These are phyloP conservation scores for Huntiella bhutanensis DNA, from an alignment of 2,329 filamentous ascomycete species.

Conservation along the genomic window DNA sequence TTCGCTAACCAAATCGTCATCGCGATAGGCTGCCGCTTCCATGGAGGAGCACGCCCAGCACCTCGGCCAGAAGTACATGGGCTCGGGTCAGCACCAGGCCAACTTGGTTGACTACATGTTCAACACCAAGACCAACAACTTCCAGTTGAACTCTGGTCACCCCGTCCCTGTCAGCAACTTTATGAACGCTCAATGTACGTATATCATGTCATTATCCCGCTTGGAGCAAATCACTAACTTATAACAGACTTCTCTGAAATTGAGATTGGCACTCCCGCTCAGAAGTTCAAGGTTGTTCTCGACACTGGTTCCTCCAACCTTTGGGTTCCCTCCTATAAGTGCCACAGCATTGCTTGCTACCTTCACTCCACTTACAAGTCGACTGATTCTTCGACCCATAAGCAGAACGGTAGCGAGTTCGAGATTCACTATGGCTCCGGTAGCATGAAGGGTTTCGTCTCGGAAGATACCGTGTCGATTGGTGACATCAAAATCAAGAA, in stretches of 20 bases:
- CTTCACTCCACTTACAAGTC: slow-evolving; percentile 95
- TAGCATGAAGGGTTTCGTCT: slow-evolving; percentile 82
- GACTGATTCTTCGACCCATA: slow-evolving; percentile 69
- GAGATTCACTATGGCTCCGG: slow-evolving; percentile 93
- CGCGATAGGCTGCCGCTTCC: slow-evolving; percentile 47
- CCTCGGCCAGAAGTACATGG: slow-evolving; percentile 94
- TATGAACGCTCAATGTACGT: slow-evolving; percentile 92
- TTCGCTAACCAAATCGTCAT: slow-evolving; percentile 5
- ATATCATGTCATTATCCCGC: not conserved
- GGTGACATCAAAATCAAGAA: slow-evolving; percentile 75
- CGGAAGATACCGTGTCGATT: slow-evolving; percentile 68
- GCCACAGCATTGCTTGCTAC: slow-evolving; percentile 93
- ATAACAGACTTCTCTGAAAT: slow-evolving; percentile 86
- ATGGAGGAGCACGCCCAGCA: slow-evolving; percentile 65
- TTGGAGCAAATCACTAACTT: slow-evolving; percentile 51
- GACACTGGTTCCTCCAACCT: slow-evolving; percentile 98
- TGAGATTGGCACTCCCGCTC: slow-evolving; percentile 73
- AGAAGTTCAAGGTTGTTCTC: slow-evolving; percentile 94
- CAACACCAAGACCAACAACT: slow-evolving; percentile 43
- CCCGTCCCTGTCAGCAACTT: slow-evolving; percentile 89
- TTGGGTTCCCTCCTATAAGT: slow-evolving; percentile 85
- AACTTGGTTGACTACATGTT: slow-evolving; percentile 63
- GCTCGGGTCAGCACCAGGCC: slow-evolving; percentile 38
- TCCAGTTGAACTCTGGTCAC: slow-evolving; percentile 46
- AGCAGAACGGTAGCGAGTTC: slow-evolving; percentile 83